phyloP scores from a whole-genome alignment of 1,139 yeast species.

The Cylindricascospora bacillispora region DNA sequence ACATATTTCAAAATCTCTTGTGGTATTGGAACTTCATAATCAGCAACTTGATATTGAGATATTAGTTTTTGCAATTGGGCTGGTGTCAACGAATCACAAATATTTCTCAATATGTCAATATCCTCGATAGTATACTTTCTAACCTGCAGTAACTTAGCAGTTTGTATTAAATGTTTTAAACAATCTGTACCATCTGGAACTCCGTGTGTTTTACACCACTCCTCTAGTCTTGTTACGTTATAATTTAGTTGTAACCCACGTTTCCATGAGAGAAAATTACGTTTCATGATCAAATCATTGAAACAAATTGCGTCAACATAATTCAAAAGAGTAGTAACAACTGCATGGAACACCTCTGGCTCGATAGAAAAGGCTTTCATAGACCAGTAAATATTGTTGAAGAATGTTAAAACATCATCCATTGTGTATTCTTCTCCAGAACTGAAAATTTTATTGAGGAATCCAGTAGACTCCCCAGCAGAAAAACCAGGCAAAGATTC shows the following conservation, averaged over 20 bases:
- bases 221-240: constrained; percentile 91
- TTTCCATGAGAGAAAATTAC: constrained; percentile 93
- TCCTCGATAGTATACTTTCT: constrained; percentile 85
- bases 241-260: constrained; percentile 94
- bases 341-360: constrained; percentile 72
- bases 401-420: constrained; percentile 87
- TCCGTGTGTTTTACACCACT: constrained; percentile 96
- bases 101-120: constrained; percentile 84
- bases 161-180: constrained; percentile 81
- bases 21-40: constrained; percentile 88
- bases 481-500: constrained; percentile 94
- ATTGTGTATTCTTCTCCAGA: constrained; percentile 70
- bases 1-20: constrained; percentile 72
- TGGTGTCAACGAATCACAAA: constrained; percentile 89
- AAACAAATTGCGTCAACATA: constrained; percentile 91
- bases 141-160: constrained; percentile 85
- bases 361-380: constrained; percentile 89
- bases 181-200: constrained; percentile 83
- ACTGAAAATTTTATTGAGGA: constrained; percentile 65
- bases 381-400: constrained; percentile 87
- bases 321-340: constrained; percentile 69
- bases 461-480: constrained; percentile 79
- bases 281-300: constrained; percentile 90
- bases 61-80: constrained; percentile 87
- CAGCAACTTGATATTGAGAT: constrained; percentile 83